Conservation (phyloP, 345 rosid species). For the Erysimum cheiranthoides region DNA sequence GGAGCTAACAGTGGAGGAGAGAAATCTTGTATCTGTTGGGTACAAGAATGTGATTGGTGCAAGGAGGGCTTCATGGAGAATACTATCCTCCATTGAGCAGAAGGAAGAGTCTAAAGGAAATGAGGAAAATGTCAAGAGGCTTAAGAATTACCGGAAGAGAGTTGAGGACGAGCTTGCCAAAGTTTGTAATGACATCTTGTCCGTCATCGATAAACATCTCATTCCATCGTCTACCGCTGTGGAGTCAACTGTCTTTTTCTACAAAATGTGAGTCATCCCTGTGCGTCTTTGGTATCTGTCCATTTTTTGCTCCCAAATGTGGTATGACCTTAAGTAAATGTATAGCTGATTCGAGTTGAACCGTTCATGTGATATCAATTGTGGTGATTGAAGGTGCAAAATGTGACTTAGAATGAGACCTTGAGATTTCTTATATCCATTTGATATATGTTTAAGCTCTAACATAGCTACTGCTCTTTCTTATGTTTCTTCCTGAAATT, state of each 20-base stretch:
- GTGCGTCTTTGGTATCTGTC: neutral
- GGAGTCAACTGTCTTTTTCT: conserved; percentile 59
- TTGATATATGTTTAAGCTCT: conserved; percentile 9
- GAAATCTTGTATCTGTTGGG: conserved; percentile 71
- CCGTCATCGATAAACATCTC: conserved; percentile 56
- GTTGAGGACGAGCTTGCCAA: conserved; percentile 55
- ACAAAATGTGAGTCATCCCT: conserved; percentile 53
- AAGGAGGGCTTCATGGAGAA: conserved; percentile 72
- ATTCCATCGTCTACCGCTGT: conserved; percentile 54
- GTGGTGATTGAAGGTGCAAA: neutral
- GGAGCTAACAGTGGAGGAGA: conserved; percentile 65
- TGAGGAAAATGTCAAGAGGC: conserved; percentile 54
- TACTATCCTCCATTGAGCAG: conserved; percentile 70
- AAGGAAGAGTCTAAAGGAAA: conserved; percentile 67
- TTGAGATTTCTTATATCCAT: neutral
- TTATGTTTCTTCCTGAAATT: conserved; percentile 18
- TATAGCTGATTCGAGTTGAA: neutral
- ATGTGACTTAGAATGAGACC: neutral
- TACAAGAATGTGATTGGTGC: conserved; percentile 78
- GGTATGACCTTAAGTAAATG: neutral
- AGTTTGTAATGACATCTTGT: conserved; percentile 56
- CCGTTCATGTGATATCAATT: neutral
- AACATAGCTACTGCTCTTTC: neutral
- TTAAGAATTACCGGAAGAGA: conserved; percentile 54
- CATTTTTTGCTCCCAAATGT: neutral